These are phyloP conservation scores for Candida manassasensis DNA, from an alignment of 805 yeast species.

Conservation along the genomic window DNA sequence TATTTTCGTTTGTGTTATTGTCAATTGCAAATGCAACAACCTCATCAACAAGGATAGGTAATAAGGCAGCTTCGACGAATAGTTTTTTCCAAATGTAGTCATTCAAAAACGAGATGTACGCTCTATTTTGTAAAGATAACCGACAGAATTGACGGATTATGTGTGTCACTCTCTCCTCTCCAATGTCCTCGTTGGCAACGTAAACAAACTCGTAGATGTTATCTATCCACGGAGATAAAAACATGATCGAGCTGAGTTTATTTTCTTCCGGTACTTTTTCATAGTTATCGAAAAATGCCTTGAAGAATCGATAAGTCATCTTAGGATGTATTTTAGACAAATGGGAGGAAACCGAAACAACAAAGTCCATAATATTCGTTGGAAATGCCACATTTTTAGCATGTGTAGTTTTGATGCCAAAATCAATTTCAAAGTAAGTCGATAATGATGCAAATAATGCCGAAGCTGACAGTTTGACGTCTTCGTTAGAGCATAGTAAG, in stretches of 20 bases:
- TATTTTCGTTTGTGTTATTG: slow-evolving; percentile 63
- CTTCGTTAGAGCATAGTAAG: slow-evolving; percentile 52
- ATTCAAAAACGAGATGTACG: slow-evolving; percentile 49
- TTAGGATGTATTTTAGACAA: slow-evolving; percentile 55
- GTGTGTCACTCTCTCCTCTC: slow-evolving; percentile 56
- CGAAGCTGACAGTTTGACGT: slow-evolving; percentile 60
- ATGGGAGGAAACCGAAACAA: slow-evolving; percentile 50
- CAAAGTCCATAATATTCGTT: slow-evolving; percentile 57
- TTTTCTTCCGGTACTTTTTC: slow-evolving; percentile 33
- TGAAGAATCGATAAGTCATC: slow-evolving; percentile 57
- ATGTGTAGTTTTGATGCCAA: slow-evolving; percentile 52
- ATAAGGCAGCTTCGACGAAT: slow-evolving; percentile 56
- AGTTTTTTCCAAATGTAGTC: slow-evolving; percentile 65
- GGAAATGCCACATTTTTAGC: slow-evolving; percentile 66
- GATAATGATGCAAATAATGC: slow-evolving; percentile 58
- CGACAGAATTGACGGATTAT: slow-evolving; percentile 59
- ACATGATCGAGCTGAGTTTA: slow-evolving; percentile 41
- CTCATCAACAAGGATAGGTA: slow-evolving; percentile 62
- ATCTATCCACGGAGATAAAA: slow-evolving; percentile 70
- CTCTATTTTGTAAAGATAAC: slow-evolving; percentile 47
- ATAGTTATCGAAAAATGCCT: slow-evolving; percentile 42
- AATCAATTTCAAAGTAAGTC: slow-evolving; percentile 52
- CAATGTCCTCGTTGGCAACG: slow-evolving; percentile 49
- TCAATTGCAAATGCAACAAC: slow-evolving; percentile 70
- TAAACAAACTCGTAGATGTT: slow-evolving; percentile 59